Percentiles rank a stretch among this genome's conserved stretches.
Conservation (phyloP, 805 yeast species). For the Cyberlindnera euphorbiae region DNA sequence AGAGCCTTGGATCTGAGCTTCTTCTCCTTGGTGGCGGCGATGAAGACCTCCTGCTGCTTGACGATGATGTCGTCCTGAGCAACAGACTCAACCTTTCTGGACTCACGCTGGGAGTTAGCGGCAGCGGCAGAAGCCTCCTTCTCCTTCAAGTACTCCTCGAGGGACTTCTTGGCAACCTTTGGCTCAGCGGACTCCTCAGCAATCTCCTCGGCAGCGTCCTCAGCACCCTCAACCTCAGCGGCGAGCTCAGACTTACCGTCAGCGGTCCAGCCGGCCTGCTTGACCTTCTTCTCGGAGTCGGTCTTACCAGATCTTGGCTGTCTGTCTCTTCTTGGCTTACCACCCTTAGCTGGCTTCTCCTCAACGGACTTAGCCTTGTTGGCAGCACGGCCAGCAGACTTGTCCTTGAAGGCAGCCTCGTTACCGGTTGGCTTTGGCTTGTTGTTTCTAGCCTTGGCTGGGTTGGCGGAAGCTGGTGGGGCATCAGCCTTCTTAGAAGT, state of each 20-base stretch:
- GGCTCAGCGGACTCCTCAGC: conserved; percentile 37
- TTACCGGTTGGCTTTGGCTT: conserved; percentile 73
- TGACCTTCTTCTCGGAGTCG: conserved; percentile 80
- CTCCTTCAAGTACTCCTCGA: conserved; percentile 83
- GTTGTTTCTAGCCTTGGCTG: conserved; percentile 70
- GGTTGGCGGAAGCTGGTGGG: conserved; percentile 78
- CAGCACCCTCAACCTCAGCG: conserved; percentile 56
- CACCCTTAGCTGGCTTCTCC: conserved; percentile 39
- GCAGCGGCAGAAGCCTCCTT: conserved; percentile 54
- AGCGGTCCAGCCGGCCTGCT: conserved; percentile 82
- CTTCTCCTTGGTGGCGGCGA: conserved; percentile 61
- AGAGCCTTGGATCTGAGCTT: conserved; percentile 63
- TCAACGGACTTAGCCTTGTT: conserved; percentile 46
- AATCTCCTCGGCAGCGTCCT: conserved; percentile 43
- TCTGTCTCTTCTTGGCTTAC: conserved; percentile 54
- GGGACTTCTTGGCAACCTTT: conserved; percentile 59
- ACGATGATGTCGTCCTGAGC: conserved; percentile 54
- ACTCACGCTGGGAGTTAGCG: conserved; percentile 38
- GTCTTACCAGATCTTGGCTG: conserved; percentile 78
- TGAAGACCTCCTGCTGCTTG: conserved; percentile 58
- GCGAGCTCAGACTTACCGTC: conserved; percentile 64
- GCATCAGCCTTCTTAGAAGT: conserved; percentile 84
- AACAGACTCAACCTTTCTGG: conserved; percentile 33
- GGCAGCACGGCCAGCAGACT: conserved; percentile 62
- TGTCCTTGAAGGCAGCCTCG: conserved; percentile 80